These are phyloP conservation scores for thale cress (Arabidopsis thaliana) DNA, from an alignment of 345 rosid species.

Conservation along the genomic window DNA sequence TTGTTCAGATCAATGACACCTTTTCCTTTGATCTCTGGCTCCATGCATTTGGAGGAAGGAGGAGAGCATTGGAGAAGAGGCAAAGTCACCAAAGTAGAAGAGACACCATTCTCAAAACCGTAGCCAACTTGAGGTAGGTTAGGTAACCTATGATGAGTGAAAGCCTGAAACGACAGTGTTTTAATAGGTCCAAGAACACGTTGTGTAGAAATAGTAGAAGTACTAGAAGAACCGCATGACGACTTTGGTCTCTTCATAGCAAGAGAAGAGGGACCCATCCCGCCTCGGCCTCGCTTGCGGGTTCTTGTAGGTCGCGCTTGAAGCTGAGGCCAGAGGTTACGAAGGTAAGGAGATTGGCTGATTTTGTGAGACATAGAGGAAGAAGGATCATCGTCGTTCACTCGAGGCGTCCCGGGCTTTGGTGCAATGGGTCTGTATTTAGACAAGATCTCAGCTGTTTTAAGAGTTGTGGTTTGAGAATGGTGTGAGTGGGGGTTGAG, in stretches of 20 bases:
- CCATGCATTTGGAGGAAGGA: slow-evolving; percentile 53
- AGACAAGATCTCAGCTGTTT: slow-evolving; percentile 94
- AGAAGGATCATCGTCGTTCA: slow-evolving; percentile 45
- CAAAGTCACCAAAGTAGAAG: slow-evolving; percentile 66
- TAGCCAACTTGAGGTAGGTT: slow-evolving; percentile 34
- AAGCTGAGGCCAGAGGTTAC: slow-evolving; percentile 84
- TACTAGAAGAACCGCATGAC: slow-evolving; percentile 40
- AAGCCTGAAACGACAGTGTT: slow-evolving; percentile 41
- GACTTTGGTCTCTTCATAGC: slow-evolving; percentile 58
- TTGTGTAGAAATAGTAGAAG: slow-evolving; percentile 28
- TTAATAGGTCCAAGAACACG: slow-evolving; percentile 36
- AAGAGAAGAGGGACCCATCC: slow-evolving; percentile 53
- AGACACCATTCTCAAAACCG: slow-evolving; percentile 41
- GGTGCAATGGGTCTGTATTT: slow-evolving; percentile 95
- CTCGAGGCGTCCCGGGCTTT: slow-evolving; percentile 58
- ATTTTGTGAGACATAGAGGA: slow-evolving; percentile 68
- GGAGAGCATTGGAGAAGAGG: slow-evolving; percentile 75
- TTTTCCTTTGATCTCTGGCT: slow-evolving; percentile 34
- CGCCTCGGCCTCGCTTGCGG: slow-evolving; percentile 80
- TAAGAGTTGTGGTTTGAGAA: slow-evolving; percentile 50
- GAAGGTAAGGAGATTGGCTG: slow-evolving; percentile 72
- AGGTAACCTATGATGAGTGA: slow-evolving; percentile 50
- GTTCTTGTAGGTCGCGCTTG: slow-evolving; percentile 88
- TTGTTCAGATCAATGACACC: slow-evolving; percentile 65
- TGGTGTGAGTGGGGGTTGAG: slow-evolving; percentile 54